These are phyloP conservation scores for Candida frijolesensis DNA, from an alignment of 1,139 yeast species.

Conservation along the genomic window DNA sequence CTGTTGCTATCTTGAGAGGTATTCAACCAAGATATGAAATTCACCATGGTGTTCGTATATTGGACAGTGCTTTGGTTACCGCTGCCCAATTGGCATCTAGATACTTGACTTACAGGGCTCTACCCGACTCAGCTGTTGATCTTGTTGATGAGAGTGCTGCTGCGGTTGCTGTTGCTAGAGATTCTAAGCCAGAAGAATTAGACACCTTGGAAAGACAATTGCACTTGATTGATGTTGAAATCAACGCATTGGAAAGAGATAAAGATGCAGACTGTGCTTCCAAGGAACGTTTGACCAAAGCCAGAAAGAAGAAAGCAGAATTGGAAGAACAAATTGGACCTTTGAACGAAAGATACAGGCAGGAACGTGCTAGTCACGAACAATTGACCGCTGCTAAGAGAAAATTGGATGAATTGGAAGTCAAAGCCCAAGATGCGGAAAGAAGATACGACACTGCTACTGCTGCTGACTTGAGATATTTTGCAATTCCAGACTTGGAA, in stretches of 20 bases:
- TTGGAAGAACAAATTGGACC: slow-evolving; percentile 87
- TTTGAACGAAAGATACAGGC: slow-evolving; percentile 78
- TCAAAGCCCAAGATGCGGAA: slow-evolving; percentile 93
- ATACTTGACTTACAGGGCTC: slow-evolving; percentile 89
- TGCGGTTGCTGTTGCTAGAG: slow-evolving; percentile 96
- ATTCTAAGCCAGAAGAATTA: slow-evolving; percentile 95
- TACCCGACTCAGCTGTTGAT: slow-evolving; percentile 98
- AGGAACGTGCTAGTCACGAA: slow-evolving; percentile 91
- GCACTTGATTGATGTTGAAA: slow-evolving; percentile 90
- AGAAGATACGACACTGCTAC: slow-evolving; percentile 94
- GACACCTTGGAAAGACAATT: slow-evolving; percentile 92
- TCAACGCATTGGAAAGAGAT: slow-evolving; percentile 95
- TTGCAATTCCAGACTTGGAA: slow-evolving; percentile 93
- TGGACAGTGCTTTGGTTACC: slow-evolving; percentile 91
- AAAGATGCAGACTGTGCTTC: slow-evolving; percentile 86
- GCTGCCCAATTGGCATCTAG: slow-evolving; percentile 96
- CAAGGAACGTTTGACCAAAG: slow-evolving; percentile 79
- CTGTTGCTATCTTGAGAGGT: slow-evolving; percentile 95
- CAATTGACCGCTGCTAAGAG: slow-evolving; percentile 86
- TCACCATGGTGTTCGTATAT: slow-evolving; percentile 96
- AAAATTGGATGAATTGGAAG: slow-evolving; percentile 88
- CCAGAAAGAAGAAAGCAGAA: slow-evolving; percentile 77
- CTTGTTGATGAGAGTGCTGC: slow-evolving; percentile 97
- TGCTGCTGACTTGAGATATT: slow-evolving; percentile 93
- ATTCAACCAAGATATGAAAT: slow-evolving; percentile 94